Conservation (phyloP, 139 green algal species). For the Chloropicon primus region DNA sequence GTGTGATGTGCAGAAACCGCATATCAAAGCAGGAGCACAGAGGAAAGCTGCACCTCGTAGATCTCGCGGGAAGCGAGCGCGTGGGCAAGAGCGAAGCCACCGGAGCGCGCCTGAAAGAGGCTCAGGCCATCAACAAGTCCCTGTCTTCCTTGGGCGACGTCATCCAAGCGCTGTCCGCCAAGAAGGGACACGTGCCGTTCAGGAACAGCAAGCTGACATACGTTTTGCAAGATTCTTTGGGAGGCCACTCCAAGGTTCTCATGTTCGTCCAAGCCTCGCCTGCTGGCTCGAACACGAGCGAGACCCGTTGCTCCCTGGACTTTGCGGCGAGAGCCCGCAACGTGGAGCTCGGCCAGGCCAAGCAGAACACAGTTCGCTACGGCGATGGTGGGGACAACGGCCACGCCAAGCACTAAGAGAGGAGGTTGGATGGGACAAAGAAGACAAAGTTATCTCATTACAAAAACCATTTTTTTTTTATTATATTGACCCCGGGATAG, state of each 20-base stretch:
- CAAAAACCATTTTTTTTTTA: neutral
- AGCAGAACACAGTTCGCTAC: neutral
- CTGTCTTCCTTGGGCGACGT: conserved; percentile 63
- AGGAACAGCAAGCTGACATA: conserved; percentile 88
- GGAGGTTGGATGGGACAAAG: too few relatives aligned
- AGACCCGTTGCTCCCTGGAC: neutral
- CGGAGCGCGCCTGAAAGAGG: conserved; percentile 72
- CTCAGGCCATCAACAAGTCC: conserved; percentile 85
- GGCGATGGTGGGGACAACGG: neutral
- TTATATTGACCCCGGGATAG: too few relatives aligned
- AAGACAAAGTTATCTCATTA: neutral
- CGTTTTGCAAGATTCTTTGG: conserved; percentile 54
- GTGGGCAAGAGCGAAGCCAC: conserved; percentile 64
- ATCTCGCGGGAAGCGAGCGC: conserved; percentile 72
- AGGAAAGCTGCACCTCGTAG: conserved; percentile 51
- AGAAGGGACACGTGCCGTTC: conserved; percentile 73
- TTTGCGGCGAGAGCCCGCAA: neutral
- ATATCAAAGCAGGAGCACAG: neutral
- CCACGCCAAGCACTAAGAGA: neutral
- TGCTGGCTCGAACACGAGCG: neutral
- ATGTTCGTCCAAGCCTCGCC: conserved; percentile 28
- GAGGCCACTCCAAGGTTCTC: conserved; percentile 56
- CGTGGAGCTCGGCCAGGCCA: neutral
- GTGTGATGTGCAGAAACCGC: conserved; percentile 46
- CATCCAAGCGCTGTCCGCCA: conserved; percentile 57